Conservation (phyloP, 2,329 filamentous ascomycete genomes). For the Mariannaea sp. region DNA sequence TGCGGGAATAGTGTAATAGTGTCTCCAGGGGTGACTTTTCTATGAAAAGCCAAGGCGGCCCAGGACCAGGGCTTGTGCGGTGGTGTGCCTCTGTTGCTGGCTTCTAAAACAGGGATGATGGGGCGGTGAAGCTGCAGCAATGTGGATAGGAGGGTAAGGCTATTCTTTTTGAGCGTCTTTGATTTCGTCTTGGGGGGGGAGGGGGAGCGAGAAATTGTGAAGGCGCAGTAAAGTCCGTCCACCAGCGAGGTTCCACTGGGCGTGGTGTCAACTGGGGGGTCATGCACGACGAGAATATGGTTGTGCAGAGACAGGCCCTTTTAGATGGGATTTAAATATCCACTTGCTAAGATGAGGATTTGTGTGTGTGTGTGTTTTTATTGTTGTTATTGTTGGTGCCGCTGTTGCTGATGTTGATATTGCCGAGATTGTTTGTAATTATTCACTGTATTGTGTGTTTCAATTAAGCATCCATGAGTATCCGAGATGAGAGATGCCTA, state of each 20-base stretch:
- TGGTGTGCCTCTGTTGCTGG: conserved; percentile 12
- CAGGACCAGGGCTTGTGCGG: conserved; percentile 3
- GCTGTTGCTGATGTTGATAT: no score
- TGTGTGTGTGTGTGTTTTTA: background rate
- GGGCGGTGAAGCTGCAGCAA: conserved; percentile 33
- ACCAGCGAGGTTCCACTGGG: conserved; percentile 7
- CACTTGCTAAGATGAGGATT: background rate
- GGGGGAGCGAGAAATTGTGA: conserved; percentile 11
- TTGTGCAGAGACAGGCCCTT: conserved; percentile 16
- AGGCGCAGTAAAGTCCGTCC: conserved; percentile 19
- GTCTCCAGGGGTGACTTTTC: no score
- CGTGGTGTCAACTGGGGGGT: no score
- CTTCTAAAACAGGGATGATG: conserved; percentile 26
- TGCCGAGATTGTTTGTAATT: no score
- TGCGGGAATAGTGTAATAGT: conserved; percentile 20
- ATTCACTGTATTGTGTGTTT: no score
- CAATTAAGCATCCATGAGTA: no score
- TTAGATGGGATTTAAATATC: conserved; percentile 2
- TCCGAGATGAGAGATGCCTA: background rate
- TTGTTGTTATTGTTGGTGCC: background rate
- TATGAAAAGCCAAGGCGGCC: conserved; percentile 1
- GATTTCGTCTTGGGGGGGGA: background rate
- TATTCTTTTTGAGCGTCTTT: background rate
- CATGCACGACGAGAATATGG: conserved; percentile 36
- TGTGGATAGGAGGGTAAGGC: conserved; percentile 14